A percentile compares a stretch with the other conserved stretches of the same genome.
These are phyloP conservation scores for Zygosaccharomyces siamensis DNA, from an alignment of 805 yeast genomes.

Conservation along the genomic window DNA sequence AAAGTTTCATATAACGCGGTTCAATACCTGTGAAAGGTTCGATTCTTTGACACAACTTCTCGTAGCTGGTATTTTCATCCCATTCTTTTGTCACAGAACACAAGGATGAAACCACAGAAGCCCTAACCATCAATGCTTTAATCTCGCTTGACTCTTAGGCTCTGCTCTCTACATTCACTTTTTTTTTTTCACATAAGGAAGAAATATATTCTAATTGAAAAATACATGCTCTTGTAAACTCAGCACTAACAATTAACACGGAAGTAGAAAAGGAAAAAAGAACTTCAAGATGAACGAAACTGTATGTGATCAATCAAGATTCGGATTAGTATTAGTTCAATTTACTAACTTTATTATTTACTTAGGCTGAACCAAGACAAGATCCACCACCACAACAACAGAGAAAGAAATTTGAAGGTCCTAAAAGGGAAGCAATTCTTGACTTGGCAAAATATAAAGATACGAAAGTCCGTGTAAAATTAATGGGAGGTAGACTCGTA, in stretches of 20 bases:
- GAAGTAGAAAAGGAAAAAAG: neutral
- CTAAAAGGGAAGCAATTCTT: conserved; percentile 85
- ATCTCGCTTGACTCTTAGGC: neutral
- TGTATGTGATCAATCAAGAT: conserved; percentile 5
- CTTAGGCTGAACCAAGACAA: conserved; percentile 17
- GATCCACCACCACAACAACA: conserved; percentile 26
- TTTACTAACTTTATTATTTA: conserved; percentile 8
- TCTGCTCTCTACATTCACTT: neutral
- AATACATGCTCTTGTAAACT: neutral
- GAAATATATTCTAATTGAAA: neutral
- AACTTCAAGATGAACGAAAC: conserved; percentile 11
- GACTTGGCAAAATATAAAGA: conserved; percentile 76
- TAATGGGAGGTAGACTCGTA: conserved; percentile 83
- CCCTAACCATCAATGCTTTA: conserved; percentile 6
- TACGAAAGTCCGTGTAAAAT: conserved; percentile 65
- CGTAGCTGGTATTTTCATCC: conserved; percentile 13
- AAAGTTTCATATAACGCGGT: conserved; percentile 26
- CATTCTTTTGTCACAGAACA: conserved; percentile 21
- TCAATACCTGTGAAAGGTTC: conserved; percentile 28
- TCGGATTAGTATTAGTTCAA: neutral
- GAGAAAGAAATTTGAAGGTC: conserved; percentile 53
- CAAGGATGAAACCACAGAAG: conserved; percentile 20
- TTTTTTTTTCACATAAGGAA: neutral
- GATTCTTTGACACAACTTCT: conserved; percentile 22
- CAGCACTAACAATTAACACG: neutral